Conservation (phyloP, 129 eudicot genomes). For the Deinandra increscens region DNA sequence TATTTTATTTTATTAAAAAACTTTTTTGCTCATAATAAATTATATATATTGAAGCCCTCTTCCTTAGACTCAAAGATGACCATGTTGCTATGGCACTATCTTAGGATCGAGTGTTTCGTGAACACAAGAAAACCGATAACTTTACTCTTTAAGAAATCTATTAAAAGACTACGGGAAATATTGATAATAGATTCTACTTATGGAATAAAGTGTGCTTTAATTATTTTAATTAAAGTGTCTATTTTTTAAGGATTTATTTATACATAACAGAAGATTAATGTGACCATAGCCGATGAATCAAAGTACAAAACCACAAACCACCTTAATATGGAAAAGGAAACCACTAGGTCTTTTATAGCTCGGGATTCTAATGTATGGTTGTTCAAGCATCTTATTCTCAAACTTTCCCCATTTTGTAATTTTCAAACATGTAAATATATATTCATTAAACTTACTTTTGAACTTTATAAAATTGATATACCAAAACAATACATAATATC, state of each 20-base stretch:
- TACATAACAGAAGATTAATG: background rate
- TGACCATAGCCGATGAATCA: background rate
- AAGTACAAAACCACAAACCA: slow-evolving; percentile 10
- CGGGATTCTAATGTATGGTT: slow-evolving; percentile 1
- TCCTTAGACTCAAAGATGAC: too few relatives aligned
- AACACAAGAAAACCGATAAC: too few relatives aligned
- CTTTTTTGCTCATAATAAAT: too few relatives aligned
- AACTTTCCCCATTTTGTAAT: background rate
- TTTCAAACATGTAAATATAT: background rate
- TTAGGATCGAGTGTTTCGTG: too few relatives aligned
- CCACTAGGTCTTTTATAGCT: background rate
- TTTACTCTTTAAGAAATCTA: too few relatives aligned
- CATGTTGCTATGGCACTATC: too few relatives aligned
- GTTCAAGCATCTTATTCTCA: slow-evolving; percentile 30
- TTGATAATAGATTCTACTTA: background rate
- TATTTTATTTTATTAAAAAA: too few relatives aligned
- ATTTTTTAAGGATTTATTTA: background rate
- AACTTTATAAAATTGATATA: background rate
- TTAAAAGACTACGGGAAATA: background rate
- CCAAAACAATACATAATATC: background rate
- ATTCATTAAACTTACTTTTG: slow-evolving; percentile 9
- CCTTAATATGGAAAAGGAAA: slow-evolving; percentile 7
- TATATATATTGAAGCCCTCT: too few relatives aligned
- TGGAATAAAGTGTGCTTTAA: background rate
- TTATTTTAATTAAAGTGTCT: background rate